phyloP scores from a whole-genome alignment of 768 basidiomycete genomes.

The Macrolepiota albuminosa region DNA sequence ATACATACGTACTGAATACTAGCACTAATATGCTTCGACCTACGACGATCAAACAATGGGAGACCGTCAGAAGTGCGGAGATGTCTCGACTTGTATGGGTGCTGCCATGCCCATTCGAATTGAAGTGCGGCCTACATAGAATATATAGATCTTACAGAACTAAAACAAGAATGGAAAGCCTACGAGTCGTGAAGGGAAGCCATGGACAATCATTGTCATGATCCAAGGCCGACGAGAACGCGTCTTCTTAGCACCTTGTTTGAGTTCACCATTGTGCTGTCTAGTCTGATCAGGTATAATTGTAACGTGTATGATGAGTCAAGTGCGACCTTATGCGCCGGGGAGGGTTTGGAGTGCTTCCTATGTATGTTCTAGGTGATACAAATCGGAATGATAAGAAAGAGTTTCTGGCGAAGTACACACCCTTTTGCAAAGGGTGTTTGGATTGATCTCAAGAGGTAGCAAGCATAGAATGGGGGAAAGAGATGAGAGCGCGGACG shows the following conservation, averaged over 20 bases:
- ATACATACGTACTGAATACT: constrained; percentile 41
- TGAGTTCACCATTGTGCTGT: constrained; percentile 79
- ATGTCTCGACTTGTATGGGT: constrained; percentile 67
- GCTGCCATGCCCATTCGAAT: constrained; percentile 88
- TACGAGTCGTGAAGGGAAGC: constrained; percentile 69
- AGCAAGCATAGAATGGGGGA: constrained; percentile 78
- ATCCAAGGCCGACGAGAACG: constrained; percentile 61
- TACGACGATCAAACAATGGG: constrained; percentile 30
- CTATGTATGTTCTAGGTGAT: constrained; percentile 62
- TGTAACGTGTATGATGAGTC: neutral
- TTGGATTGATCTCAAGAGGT: constrained; percentile 67
- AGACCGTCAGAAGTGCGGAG: constrained; percentile 41
- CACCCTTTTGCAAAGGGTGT: constrained; percentile 44
- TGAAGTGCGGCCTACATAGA: constrained; percentile 55
- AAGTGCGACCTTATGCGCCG: constrained; percentile 49
- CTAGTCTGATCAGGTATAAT: constrained; percentile 24
- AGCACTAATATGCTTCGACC: constrained; percentile 30
- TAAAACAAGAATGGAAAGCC: neutral
- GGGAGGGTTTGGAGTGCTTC: constrained; percentile 65
- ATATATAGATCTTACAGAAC: neutral
- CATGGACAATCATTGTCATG: constrained; percentile 84
- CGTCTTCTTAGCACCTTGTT: constrained; percentile 69
- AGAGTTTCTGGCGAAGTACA: constrained; percentile 4
- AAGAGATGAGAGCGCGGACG: constrained; percentile 32
- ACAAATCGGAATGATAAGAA: neutral